A percentile compares a stretch with the other conserved stretches of the same genome.
Conservation (phyloP, 2,329 filamentous ascomycete genomes). For the Aspergillus calidoustus region DNA sequence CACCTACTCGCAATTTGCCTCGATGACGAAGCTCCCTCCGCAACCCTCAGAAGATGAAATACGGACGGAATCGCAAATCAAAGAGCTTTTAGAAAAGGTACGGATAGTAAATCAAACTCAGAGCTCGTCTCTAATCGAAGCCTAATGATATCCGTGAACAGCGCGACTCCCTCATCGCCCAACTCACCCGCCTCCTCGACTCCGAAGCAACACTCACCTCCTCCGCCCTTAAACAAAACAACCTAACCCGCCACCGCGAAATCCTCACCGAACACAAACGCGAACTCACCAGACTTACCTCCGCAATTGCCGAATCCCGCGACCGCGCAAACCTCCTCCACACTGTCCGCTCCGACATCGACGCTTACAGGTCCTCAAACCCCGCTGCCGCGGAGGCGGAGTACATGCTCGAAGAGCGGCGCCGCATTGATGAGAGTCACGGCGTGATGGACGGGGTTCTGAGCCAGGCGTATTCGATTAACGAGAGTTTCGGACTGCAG, state of each 20-base stretch:
- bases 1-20: constrained; percentile 87
- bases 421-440: constrained; percentile 85
- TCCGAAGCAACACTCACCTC: constrained; percentile 85
- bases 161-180: constrained; percentile 79
- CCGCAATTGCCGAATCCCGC: constrained; percentile 75
- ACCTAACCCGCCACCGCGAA: constrained; percentile 87
- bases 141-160: constrained; percentile 42
- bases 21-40: constrained; percentile 74
- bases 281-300: constrained; percentile 76
- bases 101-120: not conserved
- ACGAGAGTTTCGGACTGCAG: constrained; percentile 87
- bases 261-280: constrained; percentile 84
- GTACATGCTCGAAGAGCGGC: constrained; percentile 93
- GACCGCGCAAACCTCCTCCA: constrained; percentile 88
- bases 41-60: constrained; percentile 86
- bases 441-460: constrained; percentile 87
- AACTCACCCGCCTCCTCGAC: constrained; percentile 87
- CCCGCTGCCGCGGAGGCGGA: constrained; percentile 85
- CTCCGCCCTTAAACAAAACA: constrained; percentile 96
- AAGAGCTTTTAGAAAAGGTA: constrained; percentile 72
- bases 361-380: constrained; percentile 82
- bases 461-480: constrained; percentile 94
- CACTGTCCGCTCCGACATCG: constrained; percentile 89
- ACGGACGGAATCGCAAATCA: constrained; percentile 77
- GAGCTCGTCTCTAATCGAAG: not conserved